phyloP scores from a whole-genome alignment of 768 basidiomycete genomes.

The Inosperma sp. region DNA sequence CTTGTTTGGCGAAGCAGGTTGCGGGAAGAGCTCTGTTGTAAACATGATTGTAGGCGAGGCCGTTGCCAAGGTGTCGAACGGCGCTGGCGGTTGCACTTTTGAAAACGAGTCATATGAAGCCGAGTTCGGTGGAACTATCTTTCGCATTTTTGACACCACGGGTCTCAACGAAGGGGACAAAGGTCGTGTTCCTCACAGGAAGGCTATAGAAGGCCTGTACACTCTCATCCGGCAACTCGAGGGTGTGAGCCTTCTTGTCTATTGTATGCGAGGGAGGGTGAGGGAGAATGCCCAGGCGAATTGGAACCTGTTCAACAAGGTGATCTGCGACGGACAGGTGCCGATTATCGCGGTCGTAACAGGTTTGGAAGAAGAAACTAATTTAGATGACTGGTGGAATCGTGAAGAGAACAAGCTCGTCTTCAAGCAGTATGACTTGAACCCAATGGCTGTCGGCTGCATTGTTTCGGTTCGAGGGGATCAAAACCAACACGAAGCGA shows the following conservation, averaged over 20 bases:
- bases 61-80: neutral
- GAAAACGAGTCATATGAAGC: neutral
- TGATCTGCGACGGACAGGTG: neutral
- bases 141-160: neutral
- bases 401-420: neutral
- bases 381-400: neutral
- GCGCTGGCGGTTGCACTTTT: neutral
- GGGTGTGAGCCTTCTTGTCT: neutral
- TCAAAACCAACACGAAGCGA: neutral
- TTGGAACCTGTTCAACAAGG: conserved; percentile 1
- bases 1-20: neutral
- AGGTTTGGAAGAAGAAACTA: neutral
- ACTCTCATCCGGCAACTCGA: neutral
- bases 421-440: neutral
- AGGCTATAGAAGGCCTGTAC: neutral
- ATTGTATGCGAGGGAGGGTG: neutral
- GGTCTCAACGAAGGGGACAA: conserved; percentile 1
- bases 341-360: neutral
- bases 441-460: neutral
- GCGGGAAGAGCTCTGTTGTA: conserved; percentile 1
- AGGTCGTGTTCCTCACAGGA: conserved; percentile 2
- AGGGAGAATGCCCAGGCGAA: neutral
- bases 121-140: neutral
- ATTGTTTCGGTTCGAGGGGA: neutral
- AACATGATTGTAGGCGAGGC: conserved; percentile 1